Percentiles rank a stretch among this genome's conserved stretches.
Conservation (phyloP, 305 asterid species). For the Nicotiana rustica region DNA sequence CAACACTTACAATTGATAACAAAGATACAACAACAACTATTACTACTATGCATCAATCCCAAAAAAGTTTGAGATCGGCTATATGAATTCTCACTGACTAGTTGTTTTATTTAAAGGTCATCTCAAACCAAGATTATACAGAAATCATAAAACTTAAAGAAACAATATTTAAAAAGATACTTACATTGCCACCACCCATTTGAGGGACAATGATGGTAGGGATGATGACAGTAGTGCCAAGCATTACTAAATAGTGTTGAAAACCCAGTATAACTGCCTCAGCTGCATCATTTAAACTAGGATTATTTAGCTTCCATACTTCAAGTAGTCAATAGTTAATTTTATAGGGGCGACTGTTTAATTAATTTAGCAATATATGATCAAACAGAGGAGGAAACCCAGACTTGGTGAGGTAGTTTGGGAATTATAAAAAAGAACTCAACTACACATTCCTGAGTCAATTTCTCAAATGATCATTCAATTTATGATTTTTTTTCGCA, state of each 20-base stretch:
- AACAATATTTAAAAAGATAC: slow-evolving; percentile 32
- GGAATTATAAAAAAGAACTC: too few species aligned
- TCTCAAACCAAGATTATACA: not conserved
- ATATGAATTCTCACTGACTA: not conserved
- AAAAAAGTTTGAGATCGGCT: not conserved
- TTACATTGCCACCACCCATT: slow-evolving; percentile 94
- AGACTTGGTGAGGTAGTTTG: not conserved
- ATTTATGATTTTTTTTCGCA: not conserved
- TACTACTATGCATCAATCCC: not conserved
- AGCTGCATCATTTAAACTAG: slow-evolving; percentile 52
- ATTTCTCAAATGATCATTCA: not conserved
- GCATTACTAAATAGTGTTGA: slow-evolving; percentile 94
- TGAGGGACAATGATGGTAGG: slow-evolving; percentile 86
- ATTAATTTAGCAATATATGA: not conserved
- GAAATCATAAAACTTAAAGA: not conserved
- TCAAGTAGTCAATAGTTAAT: not conserved
- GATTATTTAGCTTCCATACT: not conserved
- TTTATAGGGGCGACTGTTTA: not conserved
- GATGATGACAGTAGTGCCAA: slow-evolving; percentile 87
- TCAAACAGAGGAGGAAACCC: not conserved
- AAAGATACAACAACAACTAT: not conserved
- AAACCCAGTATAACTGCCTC: slow-evolving; percentile 82
- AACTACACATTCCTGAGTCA: not conserved
- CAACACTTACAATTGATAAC: not conserved
- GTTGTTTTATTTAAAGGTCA: not conserved